Conservation (phyloP, 352 stramenopile genomes). For the Saprolegnia parasitica region DNA sequence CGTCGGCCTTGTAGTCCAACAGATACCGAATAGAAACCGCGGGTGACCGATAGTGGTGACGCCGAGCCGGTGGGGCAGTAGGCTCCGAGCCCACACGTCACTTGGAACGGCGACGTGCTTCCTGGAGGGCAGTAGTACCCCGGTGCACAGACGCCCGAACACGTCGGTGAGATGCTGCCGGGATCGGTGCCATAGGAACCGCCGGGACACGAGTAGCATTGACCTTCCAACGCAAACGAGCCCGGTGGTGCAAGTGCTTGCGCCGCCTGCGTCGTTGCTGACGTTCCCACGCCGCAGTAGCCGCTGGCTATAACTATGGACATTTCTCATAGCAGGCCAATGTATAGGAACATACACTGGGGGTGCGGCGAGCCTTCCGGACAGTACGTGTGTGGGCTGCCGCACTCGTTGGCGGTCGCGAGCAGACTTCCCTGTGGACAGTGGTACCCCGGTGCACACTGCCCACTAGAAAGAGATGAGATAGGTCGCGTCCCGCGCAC, state of each 20-base stretch:
- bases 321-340: background rate
- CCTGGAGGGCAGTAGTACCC: constrained; percentile 67
- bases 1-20: too few relatives aligned
- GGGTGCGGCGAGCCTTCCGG: constrained; percentile 34
- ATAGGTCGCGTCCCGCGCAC: background rate
- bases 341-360: background rate
- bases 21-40: constrained; percentile 51
- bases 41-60: constrained; percentile 29
- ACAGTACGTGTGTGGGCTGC: constrained; percentile 29
- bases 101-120: constrained; percentile 41
- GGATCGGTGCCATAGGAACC: constrained; percentile 46
- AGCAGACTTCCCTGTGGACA: constrained; percentile 31
- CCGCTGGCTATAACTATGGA: background rate
- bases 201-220: constrained; percentile 57
- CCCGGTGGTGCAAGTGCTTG: constrained; percentile 34
- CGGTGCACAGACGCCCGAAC: constrained; percentile 47
- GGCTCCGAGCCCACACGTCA: constrained; percentile 44
- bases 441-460: constrained; percentile 38
- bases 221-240: constrained; percentile 55
- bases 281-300: constrained; percentile 20
- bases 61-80: constrained; percentile 45
- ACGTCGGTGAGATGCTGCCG: constrained; percentile 44
- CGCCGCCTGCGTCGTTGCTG: constrained; percentile 32
- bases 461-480: constrained; percentile 19
- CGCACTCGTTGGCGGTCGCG: constrained; percentile 7